These are phyloP conservation scores for Ceratocystis lukuohia DNA, from an alignment of 2,329 filamentous ascomycete species.

Conservation along the genomic window DNA sequence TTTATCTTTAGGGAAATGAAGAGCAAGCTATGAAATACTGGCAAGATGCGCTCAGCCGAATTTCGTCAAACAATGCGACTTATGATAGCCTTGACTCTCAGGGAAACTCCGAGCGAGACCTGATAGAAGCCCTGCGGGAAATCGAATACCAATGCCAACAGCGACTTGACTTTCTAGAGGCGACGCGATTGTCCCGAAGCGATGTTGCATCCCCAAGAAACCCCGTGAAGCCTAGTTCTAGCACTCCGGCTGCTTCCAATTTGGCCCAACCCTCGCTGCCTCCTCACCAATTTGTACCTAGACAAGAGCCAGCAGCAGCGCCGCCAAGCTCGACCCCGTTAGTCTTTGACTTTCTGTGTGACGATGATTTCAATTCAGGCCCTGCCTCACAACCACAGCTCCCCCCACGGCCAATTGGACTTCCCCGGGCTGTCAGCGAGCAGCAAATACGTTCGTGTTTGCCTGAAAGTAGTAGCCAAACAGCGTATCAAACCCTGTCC, in stretches of 20 bases:
- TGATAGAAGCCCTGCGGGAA: constrained; percentile 67
- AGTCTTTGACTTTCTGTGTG: background rate
- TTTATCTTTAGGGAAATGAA: constrained; percentile 60
- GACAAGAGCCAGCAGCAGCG: background rate
- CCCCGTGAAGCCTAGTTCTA: background rate
- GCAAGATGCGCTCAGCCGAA: constrained; percentile 76
- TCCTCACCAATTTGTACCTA: background rate
- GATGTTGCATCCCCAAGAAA: background rate
- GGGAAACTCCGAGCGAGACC: constrained; percentile 68
- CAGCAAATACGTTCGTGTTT: background rate
- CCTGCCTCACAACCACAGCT: background rate
- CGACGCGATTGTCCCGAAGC: constrained; percentile 53
- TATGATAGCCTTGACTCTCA: constrained; percentile 55
- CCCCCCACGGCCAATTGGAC: background rate
- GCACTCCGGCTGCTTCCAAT: background rate
- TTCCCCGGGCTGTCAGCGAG: constrained; percentile 20
- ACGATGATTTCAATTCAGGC: background rate
- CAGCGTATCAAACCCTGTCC: background rate
- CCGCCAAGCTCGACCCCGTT: background rate
- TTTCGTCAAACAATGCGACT: constrained; percentile 55
- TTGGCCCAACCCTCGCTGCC: background rate
- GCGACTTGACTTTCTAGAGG: constrained; percentile 74
- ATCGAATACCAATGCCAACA: constrained; percentile 90
- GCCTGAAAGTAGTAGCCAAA: background rate
- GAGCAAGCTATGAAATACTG: constrained; percentile 80